Percentiles rank a stretch among this genome's conserved stretches.
Conservation (phyloP, 1,284 basidiomycete species). For the Anthracocystis panici-leucophaei region DNA sequence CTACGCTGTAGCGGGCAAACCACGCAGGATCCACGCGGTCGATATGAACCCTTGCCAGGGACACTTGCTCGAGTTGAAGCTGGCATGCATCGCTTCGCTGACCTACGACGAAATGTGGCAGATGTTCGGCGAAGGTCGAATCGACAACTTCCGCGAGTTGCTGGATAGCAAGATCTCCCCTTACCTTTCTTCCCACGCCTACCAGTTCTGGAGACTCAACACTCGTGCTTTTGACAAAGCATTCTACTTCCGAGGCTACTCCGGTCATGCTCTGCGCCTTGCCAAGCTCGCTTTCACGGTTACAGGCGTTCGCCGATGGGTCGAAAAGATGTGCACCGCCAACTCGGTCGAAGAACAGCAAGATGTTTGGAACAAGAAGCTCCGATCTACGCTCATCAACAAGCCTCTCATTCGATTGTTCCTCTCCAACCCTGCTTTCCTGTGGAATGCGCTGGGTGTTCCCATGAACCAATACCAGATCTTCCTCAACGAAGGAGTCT, state of each 20-base stretch:
- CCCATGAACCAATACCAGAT: slow-evolving; percentile 81
- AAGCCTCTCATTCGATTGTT: slow-evolving; percentile 75
- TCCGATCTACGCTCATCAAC: slow-evolving; percentile 79
- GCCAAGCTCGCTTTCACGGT: slow-evolving; percentile 77
- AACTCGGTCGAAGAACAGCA: slow-evolving; percentile 76
- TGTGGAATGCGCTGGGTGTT: slow-evolving; percentile 86
- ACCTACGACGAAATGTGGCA: slow-evolving; percentile 79
- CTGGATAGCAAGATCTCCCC: slow-evolving; percentile 80
- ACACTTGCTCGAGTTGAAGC: slow-evolving; percentile 83
- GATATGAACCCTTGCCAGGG: slow-evolving; percentile 80
- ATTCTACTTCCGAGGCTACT: slow-evolving; percentile 83
- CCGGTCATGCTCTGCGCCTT: slow-evolving; percentile 75
- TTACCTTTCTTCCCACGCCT: slow-evolving; percentile 79
- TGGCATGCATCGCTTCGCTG: slow-evolving; percentile 76
- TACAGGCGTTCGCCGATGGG: slow-evolving; percentile 76
- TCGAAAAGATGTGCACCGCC: slow-evolving; percentile 75
- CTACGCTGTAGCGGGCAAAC: slow-evolving; percentile 79
- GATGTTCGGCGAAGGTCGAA: slow-evolving; percentile 79
- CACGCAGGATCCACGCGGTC: slow-evolving; percentile 77
- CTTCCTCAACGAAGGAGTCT: slow-evolving; percentile 77
- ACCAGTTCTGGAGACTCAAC: slow-evolving; percentile 83
- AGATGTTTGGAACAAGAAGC: slow-evolving; percentile 76
- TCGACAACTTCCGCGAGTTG: slow-evolving; percentile 76
- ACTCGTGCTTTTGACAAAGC: slow-evolving; percentile 76
- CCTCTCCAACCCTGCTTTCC: slow-evolving; percentile 74